Conservation (phyloP, 1,284 basidiomycete species). For the Athelia psychrophila region DNA sequence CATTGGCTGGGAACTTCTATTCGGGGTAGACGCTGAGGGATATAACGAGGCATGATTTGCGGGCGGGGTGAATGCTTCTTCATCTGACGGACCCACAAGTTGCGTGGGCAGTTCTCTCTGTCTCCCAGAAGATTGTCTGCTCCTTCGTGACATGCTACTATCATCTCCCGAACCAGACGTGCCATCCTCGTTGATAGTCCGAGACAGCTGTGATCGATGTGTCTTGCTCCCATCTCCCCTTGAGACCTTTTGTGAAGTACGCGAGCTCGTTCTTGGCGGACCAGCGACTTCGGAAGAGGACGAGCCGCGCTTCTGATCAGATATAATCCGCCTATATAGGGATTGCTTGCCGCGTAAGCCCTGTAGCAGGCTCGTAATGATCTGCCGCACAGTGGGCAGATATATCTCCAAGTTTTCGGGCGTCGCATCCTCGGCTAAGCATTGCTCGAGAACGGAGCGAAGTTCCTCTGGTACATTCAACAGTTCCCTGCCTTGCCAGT, state of each 20-base stretch:
- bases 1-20: constrained; percentile 11
- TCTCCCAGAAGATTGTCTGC: constrained; percentile 8
- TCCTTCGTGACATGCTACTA: constrained; percentile 10
- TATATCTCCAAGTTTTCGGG: constrained; percentile 85
- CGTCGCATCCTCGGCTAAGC: constrained; percentile 88
- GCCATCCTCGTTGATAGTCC: constrained; percentile 24
- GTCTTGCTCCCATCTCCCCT: constrained; percentile 29
- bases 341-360: constrained; percentile 92
- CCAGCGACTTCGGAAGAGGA: constrained; percentile 37
- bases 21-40: constrained; percentile 5
- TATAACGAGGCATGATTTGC: neutral
- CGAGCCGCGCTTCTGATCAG: constrained; percentile 54
- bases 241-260: constrained; percentile 41
- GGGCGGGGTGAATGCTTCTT: neutral
- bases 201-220: constrained; percentile 45
- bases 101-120: constrained; percentile 4
- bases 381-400: constrained; percentile 88
- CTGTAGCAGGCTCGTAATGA: constrained; percentile 91
- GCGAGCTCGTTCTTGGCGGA: constrained; percentile 50
- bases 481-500: constrained; percentile 66
- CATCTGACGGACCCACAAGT: neutral
- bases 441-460: constrained; percentile 84
- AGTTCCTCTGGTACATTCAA: constrained; percentile 88
- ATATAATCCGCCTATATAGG: constrained; percentile 66
- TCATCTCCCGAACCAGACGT: constrained; percentile 15